These are phyloP conservation scores for Hygrocybe punicea DNA, from an alignment of 768 basidiomycete species.

Conservation along the genomic window DNA sequence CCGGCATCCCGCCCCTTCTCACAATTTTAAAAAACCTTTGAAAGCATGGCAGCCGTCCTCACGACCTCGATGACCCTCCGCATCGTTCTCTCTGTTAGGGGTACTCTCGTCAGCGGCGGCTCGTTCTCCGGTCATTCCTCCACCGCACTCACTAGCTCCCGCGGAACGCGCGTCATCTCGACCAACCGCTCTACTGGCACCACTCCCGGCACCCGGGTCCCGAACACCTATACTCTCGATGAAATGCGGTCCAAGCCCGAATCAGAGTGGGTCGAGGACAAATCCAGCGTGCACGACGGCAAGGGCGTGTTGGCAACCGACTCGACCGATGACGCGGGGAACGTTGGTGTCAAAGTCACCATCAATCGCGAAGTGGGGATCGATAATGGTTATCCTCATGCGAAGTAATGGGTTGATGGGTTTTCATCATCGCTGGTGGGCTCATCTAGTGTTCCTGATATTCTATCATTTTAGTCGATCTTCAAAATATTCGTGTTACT, in stretches of 20 bases:
- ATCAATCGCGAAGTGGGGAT: conserved; percentile 44
- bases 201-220: conserved; percentile 37
- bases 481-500: too few relatives aligned
- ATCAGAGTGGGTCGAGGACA: conserved; percentile 43
- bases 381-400: conserved; percentile 17
- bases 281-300: conserved; percentile 41
- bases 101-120: conserved; percentile 69
- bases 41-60: conserved; percentile 77
- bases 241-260: conserved; percentile 49
- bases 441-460: too few relatives aligned
- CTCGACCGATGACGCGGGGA: conserved; percentile 21
- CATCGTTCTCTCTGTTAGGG: conserved; percentile 78
- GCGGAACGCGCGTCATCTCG: conserved; percentile 51
- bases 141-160: conserved; percentile 37
- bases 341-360: conserved; percentile 41
- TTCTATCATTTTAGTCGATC: too few relatives aligned
- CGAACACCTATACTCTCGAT: conserved; percentile 50
- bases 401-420: conserved; percentile 1
- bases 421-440: too few relatives aligned
- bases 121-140: conserved; percentile 52
- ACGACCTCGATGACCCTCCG: conserved; percentile 87
- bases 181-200: conserved; percentile 44
- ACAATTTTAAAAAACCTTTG: conserved; percentile 1
- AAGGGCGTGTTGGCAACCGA: conserved; percentile 31
- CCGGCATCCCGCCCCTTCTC: too few relatives aligned